phyloP scores from a whole-genome alignment of 2,329 filamentous ascomycete genomes.

The Cytospora paraplurivora region DNA sequence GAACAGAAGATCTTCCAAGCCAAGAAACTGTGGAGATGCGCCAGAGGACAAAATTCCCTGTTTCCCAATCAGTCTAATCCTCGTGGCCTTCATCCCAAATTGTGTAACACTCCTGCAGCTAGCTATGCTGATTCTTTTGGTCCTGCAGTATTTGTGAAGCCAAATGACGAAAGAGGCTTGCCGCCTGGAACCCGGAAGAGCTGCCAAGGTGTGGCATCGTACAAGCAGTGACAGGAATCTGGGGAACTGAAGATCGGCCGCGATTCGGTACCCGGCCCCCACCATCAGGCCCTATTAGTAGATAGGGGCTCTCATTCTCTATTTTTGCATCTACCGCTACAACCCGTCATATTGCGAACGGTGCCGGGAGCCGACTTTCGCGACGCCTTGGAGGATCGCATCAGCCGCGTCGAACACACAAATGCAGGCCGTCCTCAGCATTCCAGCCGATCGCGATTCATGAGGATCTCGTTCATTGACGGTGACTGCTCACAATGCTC shows the following conservation, averaged over 20 bases:
- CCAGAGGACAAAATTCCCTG: background rate
- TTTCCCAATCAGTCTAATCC: slow-evolving; percentile 3
- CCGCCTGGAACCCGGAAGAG: background rate
- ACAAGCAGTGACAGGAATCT: background rate
- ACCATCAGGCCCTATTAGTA: background rate
- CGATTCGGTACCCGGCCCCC: background rate
- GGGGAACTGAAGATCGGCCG: background rate
- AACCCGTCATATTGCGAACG: background rate
- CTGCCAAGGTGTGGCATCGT: background rate
- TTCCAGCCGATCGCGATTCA: background rate
- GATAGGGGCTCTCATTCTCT: background rate
- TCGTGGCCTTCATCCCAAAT: slow-evolving; percentile 1
- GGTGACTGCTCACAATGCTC: background rate
- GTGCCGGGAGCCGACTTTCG: background rate
- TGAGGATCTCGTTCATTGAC: background rate
- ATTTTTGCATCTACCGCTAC: slow-evolving; percentile 12
- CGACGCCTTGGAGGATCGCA: background rate
- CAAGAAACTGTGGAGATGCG: background rate
- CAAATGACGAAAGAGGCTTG: slow-evolving; percentile 19
- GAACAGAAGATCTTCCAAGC: slow-evolving; percentile 1
- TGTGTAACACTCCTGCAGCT: background rate
- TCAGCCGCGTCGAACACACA: background rate
- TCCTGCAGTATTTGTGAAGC: background rate
- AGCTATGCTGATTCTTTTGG: slow-evolving; percentile 8
- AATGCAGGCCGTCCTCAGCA: background rate